Evolutionary conservation across 345 rosid species (phyloP).

Genomic region (Acer yangbiense): DNA sequence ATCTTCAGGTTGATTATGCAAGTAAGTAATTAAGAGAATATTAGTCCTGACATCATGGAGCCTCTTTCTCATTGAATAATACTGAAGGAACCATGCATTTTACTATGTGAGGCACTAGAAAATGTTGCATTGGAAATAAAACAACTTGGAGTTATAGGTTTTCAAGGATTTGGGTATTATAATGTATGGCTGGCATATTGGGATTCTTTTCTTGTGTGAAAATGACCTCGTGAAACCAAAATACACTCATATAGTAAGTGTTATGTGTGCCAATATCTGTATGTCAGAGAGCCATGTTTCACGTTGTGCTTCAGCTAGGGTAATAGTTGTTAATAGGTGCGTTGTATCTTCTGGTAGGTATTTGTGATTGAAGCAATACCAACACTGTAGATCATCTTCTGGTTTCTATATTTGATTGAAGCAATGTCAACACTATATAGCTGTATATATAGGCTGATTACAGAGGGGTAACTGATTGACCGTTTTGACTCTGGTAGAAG

Average conservation of each 20-base stretch:
- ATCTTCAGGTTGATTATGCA: not conserved
- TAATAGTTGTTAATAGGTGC: not conserved
- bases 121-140: not conserved
- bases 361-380: not conserved
- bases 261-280: not conserved
- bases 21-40: not conserved
- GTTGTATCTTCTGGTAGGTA: too few species aligned
- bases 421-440: not conserved
- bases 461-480: too few species aligned
- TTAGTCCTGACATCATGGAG: not conserved
- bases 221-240: not conserved
- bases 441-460: too few species aligned
- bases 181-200: not conserved
- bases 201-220: not conserved
- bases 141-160: not conserved
- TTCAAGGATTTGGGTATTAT: not conserved
- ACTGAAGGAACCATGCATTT: too few species aligned
- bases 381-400: not conserved
- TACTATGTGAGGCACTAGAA: not conserved
- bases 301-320: not conserved
- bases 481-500: too few species aligned
- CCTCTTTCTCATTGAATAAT: not conserved
- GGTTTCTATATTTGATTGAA: not conserved
- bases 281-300: not conserved
- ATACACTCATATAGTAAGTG: not conserved